Conservation (phyloP, 2,329 filamentous ascomycete species). For the Nemania sp. region DNA sequence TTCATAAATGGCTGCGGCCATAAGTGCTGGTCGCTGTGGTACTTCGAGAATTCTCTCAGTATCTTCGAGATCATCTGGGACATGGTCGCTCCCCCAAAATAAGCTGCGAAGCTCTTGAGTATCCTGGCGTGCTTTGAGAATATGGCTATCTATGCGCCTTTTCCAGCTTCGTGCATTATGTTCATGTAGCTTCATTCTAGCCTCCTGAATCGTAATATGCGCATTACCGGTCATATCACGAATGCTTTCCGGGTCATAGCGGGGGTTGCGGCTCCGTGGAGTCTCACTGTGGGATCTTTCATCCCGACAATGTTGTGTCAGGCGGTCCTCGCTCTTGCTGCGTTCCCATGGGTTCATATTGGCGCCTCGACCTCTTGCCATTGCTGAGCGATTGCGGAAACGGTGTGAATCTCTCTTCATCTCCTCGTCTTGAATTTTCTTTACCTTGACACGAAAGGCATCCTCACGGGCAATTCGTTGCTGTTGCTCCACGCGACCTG, state of each 20-base stretch:
- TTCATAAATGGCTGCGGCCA: slow-evolving; percentile 84
- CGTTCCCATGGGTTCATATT: slow-evolving; percentile 56
- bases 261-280: slow-evolving; percentile 61
- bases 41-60: slow-evolving; percentile 87
- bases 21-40: slow-evolving; percentile 84
- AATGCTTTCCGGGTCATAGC: slow-evolving; percentile 85
- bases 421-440: slow-evolving; percentile 82
- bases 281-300: slow-evolving; percentile 52
- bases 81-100: slow-evolving; percentile 85
- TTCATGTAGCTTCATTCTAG: slow-evolving; percentile 77
- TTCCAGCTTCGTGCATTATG: slow-evolving; percentile 95
- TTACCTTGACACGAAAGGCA: slow-evolving; percentile 87
- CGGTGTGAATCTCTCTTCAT: slow-evolving; percentile 65
- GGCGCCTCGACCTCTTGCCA: slow-evolving; percentile 54
- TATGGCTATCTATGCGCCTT: slow-evolving; percentile 83
- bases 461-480: slow-evolving; percentile 91
- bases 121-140: slow-evolving; percentile 75
- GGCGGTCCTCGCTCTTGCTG: slow-evolving; percentile 68
- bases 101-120: slow-evolving; percentile 82
- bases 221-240: slow-evolving; percentile 76
- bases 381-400: slow-evolving; percentile 66
- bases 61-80: slow-evolving; percentile 85
- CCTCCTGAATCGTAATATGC: slow-evolving; percentile 80
- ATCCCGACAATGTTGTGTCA: slow-evolving; percentile 46
- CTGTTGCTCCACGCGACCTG: slow-evolving; percentile 88